phyloP scores from a whole-genome alignment of 257 asterid species.

The Jacaranda mimosifolia region DNA sequence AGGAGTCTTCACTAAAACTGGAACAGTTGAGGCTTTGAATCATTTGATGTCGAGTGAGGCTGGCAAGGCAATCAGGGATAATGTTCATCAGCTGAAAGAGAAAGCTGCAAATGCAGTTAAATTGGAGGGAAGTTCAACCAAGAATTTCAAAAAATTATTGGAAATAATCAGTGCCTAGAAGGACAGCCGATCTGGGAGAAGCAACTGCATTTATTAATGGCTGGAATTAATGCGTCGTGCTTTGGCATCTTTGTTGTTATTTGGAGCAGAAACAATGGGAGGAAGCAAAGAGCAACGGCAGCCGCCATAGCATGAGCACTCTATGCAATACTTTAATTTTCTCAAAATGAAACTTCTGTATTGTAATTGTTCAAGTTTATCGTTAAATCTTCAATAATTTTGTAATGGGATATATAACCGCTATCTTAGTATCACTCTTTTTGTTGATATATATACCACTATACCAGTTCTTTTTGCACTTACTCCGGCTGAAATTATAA shows the following conservation, averaged over 20 bases:
- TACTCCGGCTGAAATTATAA: no score
- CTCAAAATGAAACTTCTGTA: no score
- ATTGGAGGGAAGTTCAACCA: slow-evolving; percentile 54
- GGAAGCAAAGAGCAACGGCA: neutral
- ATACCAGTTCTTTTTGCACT: no score
- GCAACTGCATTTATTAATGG: no score
- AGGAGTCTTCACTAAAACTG: slow-evolving; percentile 36
- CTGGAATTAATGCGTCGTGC: neutral
- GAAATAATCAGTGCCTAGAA: slow-evolving; percentile 42
- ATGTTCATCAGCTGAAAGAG: slow-evolving; percentile 41
- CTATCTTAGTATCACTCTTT: no score
- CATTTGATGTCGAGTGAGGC: slow-evolving; percentile 32
- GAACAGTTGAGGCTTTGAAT: slow-evolving; percentile 41
- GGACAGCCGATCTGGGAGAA: no score
- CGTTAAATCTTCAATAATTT: no score
- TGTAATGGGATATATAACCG: no score
- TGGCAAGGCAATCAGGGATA: slow-evolving; percentile 46
- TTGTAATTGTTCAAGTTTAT: no score
- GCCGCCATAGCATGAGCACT: neutral
- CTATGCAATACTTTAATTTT: no score
- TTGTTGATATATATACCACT: no score
- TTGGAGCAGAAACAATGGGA: neutral
- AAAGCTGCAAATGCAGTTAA: slow-evolving; percentile 49
- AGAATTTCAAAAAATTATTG: slow-evolving; percentile 49
- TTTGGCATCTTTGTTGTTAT: neutral